Base-by-base conservation (phyloP, 257 asterid species). In the Nicotiana tomentosiformis region DNA sequence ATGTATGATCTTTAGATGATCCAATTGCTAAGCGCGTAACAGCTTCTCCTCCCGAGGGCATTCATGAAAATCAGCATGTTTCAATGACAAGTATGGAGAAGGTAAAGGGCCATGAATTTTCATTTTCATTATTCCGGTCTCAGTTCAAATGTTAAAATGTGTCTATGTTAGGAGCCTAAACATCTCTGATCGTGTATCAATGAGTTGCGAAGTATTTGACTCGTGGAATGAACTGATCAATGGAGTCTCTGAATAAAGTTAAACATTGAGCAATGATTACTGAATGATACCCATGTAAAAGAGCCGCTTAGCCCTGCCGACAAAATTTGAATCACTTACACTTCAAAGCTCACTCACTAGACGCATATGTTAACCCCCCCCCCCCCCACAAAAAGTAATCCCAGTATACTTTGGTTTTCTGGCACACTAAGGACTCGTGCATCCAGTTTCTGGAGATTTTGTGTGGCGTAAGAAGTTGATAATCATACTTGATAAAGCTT, bases 21-120 rank as follows among this genome's bases (percentile, higher is more conserved):
- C 98, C 98, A 64, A 89, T 93, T 85, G 97, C 99, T 49, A 94
- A 87, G 84, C 90, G 93, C 81, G 72, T 74, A 61, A 82, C 82
- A 39, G 57, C 85, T 62, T 77, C 90, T 76, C 86, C 92, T 46
- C 85, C 91, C 66, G 91, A 89, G 79, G 87, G 69, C 78, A 84
- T 85, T 82, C 80, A 88, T 51, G 97, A 87, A 69, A 82, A 82
- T 37, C 78, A 64, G 81, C 87, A 86, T 74, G 78, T 89, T 60
- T 68, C 90, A 65, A 77, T 74, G 80, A 85, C 82, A 84, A 91
- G 97, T 16, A 76, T 76, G 80, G 80, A 51, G 80, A 76, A 76
- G 80, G 80, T 76, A 93, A 90, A 81, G 64, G 60, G 77, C 12
- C 77, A 80, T 83, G 70, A 17, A 85, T 30, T 84, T 51, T 53